A percentile compares a stretch with the other conserved stretches of the same genome.
These are phyloP conservation scores for Pleurotus tuoliensis DNA, from an alignment of 768 basidiomycete species.

Conservation along the genomic window DNA sequence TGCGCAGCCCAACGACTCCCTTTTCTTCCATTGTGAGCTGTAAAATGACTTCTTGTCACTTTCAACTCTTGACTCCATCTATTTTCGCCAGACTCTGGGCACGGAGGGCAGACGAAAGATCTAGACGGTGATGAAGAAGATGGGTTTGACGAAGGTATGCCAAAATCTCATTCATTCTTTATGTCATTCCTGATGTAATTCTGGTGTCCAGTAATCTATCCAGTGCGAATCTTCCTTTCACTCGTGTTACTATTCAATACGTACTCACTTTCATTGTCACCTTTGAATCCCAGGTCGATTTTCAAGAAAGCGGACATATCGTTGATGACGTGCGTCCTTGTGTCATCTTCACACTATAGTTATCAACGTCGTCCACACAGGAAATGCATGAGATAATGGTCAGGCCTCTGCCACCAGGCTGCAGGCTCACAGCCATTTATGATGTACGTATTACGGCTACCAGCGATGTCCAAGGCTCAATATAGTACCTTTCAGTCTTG, in stretches of 20 bases:
- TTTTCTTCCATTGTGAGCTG: constrained; percentile 83
- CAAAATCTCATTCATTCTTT: not conserved
- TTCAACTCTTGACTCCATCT: not conserved
- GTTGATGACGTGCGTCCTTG: constrained; percentile 76
- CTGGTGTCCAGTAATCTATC: constrained; percentile 69
- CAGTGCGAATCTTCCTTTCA: constrained; percentile 23
- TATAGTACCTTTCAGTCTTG: constrained; percentile 50
- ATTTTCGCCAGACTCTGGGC: constrained; percentile 69
- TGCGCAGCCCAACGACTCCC: constrained; percentile 77
- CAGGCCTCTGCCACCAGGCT: constrained; percentile 13
- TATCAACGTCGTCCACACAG: constrained; percentile 27
- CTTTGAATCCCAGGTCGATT: constrained; percentile 28
- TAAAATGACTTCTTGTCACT: not conserved
- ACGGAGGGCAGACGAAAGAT: constrained; percentile 90
- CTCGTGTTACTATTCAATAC: too few species aligned
- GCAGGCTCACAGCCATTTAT: constrained; percentile 82
- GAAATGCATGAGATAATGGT: constrained; percentile 71
- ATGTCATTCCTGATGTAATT: not conserved
- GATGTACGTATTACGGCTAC: constrained; percentile 46
- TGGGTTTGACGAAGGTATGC: constrained; percentile 74
- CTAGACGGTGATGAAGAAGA: constrained; percentile 79
- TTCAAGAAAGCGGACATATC: constrained; percentile 64
- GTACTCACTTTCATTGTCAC: too few species aligned
- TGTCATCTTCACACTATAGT: not conserved
- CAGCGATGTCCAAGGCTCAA: not conserved